phyloP scores from a whole-genome alignment of 352 stramenopile genomes.

The Detonula confervacea region DNA sequence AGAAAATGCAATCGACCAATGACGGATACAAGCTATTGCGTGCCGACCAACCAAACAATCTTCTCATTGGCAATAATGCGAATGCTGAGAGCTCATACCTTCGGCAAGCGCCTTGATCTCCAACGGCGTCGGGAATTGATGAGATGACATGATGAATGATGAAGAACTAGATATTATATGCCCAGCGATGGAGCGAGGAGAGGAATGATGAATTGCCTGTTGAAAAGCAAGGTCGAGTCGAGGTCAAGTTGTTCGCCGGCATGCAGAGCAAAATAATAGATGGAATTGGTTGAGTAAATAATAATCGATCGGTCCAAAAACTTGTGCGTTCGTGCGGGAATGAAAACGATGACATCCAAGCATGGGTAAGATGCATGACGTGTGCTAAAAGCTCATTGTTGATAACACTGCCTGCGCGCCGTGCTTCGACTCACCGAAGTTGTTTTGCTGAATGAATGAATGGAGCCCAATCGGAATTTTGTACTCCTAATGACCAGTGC shows the following conservation, averaged over 20 bases:
- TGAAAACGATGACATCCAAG: too few species aligned
- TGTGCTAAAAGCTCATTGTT: background rate
- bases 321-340: background rate
- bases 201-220: too few species aligned
- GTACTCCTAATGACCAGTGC: too few species aligned
- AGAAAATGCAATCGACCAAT: background rate
- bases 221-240: too few species aligned
- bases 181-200: too few species aligned
- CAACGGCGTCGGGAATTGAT: conserved; percentile 24
- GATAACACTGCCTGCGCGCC: background rate
- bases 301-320: background rate
- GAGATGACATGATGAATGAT: background rate
- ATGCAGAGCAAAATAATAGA: too few species aligned
- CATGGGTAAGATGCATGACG: background rate
- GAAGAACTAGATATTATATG: background rate
- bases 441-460: too few species aligned
- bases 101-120: conserved; percentile 38
- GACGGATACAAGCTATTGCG: background rate
- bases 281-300: too few species aligned
- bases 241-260: too few species aligned
- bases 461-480: too few species aligned
- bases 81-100: background rate
- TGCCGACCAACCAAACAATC: background rate
- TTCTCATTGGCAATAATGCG: background rate
- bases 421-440: too few species aligned